Conservation (phyloP, 345 rosid species). For the sweet orange (Citrus sinensis) region DNA sequence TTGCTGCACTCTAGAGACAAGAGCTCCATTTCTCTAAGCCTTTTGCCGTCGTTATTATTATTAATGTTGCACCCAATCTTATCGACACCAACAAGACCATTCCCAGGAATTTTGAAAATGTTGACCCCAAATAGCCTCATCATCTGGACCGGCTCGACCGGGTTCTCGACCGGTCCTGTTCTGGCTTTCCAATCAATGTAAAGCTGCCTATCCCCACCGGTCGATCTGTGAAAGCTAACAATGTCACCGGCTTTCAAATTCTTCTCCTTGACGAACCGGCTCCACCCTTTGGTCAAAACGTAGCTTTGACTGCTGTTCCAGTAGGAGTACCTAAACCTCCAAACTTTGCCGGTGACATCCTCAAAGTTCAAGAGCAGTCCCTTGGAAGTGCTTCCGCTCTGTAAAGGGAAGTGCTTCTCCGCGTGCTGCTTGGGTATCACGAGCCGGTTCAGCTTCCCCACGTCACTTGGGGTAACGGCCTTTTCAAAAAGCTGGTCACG, state of each 20-base stretch:
- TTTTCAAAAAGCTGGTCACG: conserved; percentile 81
- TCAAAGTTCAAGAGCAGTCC: conserved; percentile 65
- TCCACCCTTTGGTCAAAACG: conserved; percentile 95
- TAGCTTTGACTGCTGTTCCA: conserved; percentile 98
- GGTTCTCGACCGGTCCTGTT: conserved; percentile 20
- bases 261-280: conserved; percentile 87
- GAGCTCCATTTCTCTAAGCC: conserved; percentile 56
- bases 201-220: conserved; percentile 64
- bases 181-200: conserved; percentile 55
- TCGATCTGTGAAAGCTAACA: conserved; percentile 76
- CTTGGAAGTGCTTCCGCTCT: conserved; percentile 36
- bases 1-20: conserved; percentile 54
- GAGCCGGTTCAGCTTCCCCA: conserved; percentile 87
- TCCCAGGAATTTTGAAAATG: conserved; percentile 46
- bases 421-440: conserved; percentile 97
- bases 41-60: conserved; percentile 39
- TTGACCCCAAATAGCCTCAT: conserved; percentile 82
- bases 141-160: conserved; percentile 42
- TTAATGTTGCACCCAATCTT: conserved; percentile 28
- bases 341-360: conserved; percentile 67
- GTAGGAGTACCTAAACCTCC: conserved; percentile 94
- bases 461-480: conserved; percentile 88
- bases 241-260: conserved; percentile 72
- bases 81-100: conserved; percentile 19
- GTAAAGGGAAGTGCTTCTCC: conserved; percentile 66